phyloP scores from a whole-genome alignment of 2,329 filamentous ascomycete species.

The Cladosporium sp. region DNA sequence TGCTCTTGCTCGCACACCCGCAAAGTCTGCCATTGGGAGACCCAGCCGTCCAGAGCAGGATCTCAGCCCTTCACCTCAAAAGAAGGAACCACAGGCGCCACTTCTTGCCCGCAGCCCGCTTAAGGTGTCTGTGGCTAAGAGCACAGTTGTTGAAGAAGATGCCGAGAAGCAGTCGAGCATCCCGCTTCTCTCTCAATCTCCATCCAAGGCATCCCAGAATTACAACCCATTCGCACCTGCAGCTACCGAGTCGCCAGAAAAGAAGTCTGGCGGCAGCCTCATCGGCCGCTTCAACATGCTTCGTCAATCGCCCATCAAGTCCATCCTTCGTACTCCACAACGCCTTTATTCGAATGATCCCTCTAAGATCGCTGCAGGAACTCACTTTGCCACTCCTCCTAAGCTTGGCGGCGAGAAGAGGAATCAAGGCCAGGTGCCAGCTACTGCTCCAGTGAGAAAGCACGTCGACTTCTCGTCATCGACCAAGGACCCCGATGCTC shows the following conservation, averaged over 20 bases:
- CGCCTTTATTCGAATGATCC: constrained; percentile 61
- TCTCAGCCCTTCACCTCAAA: constrained; percentile 18
- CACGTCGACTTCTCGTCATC: constrained; percentile 75
- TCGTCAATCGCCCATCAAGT: constrained; percentile 57
- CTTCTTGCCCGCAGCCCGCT: constrained; percentile 33
- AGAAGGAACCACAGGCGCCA: constrained; percentile 21
- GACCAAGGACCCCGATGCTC: constrained; percentile 45
- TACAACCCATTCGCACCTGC: constrained; percentile 26
- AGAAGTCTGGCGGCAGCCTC: constrained; percentile 35
- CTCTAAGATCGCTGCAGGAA: constrained; percentile 60
- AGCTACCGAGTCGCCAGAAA: constrained; percentile 35
- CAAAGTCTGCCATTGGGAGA: constrained; percentile 20
- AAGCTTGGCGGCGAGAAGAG: constrained; percentile 26
- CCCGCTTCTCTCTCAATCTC: constrained; percentile 37
- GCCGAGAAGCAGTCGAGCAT: constrained; percentile 22
- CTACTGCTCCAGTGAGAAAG: constrained; percentile 73
- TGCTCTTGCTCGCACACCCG: constrained; percentile 31
- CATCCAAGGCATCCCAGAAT: constrained; percentile 31
- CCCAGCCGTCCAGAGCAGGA: constrained; percentile 9
- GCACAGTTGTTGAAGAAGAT: constrained; percentile 22
- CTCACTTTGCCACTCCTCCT: constrained; percentile 52
- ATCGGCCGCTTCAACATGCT: constrained; percentile 50
- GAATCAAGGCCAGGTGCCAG: constrained; percentile 44
- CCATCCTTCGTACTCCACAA: constrained; percentile 62
- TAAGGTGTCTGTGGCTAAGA: constrained; percentile 30